Conservation (phyloP, 352 stramenopile species). For the Blastocystis sp. region DNA sequence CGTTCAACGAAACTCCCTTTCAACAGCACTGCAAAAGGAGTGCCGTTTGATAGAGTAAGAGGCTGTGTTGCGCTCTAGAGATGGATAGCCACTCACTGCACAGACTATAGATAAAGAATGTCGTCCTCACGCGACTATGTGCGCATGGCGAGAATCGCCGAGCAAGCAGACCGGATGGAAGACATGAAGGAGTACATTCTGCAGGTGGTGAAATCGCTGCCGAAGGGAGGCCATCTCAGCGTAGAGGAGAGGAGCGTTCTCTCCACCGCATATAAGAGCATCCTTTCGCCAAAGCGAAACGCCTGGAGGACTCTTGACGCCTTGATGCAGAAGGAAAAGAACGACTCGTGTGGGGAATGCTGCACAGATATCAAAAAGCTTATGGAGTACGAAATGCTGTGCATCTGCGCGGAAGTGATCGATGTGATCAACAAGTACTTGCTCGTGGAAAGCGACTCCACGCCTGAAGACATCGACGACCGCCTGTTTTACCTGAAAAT, state of each 20-base stretch:
- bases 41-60: too few relatives aligned
- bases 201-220: slow-evolving; percentile 80
- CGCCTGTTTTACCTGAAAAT: slow-evolving; percentile 99
- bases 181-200: slow-evolving; percentile 94
- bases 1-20: too few relatives aligned
- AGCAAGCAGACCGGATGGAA: slow-evolving; percentile 86
- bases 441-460: slow-evolving; percentile 74
- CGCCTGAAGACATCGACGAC: slow-evolving; percentile 82
- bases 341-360: background rate
- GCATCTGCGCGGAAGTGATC: slow-evolving; percentile 94
- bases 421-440: slow-evolving; percentile 93
- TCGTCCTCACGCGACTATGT: slow-evolving; percentile 70
- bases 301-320: slow-evolving; percentile 83
- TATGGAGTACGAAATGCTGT: slow-evolving; percentile 86
- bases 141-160: slow-evolving; percentile 82
- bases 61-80: too few relatives aligned
- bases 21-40: too few relatives aligned
- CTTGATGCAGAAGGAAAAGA: slow-evolving; percentile 70
- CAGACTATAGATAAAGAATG: slow-evolving; percentile 8
- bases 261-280: slow-evolving; percentile 88
- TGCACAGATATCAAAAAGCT: slow-evolving; percentile 70
- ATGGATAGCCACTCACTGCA: too few relatives aligned
- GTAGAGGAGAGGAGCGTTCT: slow-evolving; percentile 73
- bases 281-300: slow-evolving; percentile 93
- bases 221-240: slow-evolving; percentile 70